Percentiles rank a stretch among this genome's conserved stretches.
phyloP scores from a whole-genome alignment of 2,329 filamentous ascomycete species.

The Aspergillus chevalieri region DNA sequence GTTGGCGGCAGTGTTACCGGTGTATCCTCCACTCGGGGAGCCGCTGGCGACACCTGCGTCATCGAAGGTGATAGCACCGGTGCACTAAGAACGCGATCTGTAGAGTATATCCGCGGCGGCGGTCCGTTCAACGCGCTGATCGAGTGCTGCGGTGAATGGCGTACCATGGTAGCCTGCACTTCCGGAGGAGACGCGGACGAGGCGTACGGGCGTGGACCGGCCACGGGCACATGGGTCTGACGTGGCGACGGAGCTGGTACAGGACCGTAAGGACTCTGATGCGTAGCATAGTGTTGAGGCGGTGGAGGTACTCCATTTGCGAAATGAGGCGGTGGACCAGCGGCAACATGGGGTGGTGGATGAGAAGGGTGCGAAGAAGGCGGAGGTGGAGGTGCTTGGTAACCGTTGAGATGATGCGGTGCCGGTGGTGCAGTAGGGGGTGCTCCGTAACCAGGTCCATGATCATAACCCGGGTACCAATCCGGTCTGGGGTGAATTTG shows the following conservation, averaged over 20 bases:
- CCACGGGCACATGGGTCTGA: constrained; percentile 23
- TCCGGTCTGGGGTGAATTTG: constrained; percentile 28
- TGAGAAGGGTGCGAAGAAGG: constrained; percentile 25
- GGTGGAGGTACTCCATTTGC: constrained; percentile 28
- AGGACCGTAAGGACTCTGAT: constrained; percentile 34
- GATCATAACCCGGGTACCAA: constrained; percentile 9
- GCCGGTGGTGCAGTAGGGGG: constrained; percentile 32
- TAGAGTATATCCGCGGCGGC: constrained; percentile 31
- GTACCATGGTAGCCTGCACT: constrained; percentile 30
- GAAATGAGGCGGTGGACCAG: constrained; percentile 24
- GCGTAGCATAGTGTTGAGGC: constrained; percentile 29
- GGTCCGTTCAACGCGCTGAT: constrained; percentile 31
- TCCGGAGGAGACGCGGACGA: constrained; percentile 34
- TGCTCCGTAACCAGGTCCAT: constrained; percentile 17
- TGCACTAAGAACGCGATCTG: constrained; percentile 30
- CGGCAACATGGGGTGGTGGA: constrained; percentile 16
- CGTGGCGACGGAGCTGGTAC: constrained; percentile 30
- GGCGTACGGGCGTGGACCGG: constrained; percentile 25
- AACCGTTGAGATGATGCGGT: constrained; percentile 50
- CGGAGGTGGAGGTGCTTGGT: constrained; percentile 22
- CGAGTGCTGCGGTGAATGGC: constrained; percentile 32
- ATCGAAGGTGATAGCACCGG: constrained; percentile 31
- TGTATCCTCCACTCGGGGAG: constrained; percentile 22
- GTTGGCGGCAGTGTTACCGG: constrained; percentile 18
- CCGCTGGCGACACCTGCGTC: constrained; percentile 26